Evolutionary conservation across 208 protist species (phyloP), one percentile per base, ranked within the genome.

Genomic region (Phytomonas francai): DNA sequence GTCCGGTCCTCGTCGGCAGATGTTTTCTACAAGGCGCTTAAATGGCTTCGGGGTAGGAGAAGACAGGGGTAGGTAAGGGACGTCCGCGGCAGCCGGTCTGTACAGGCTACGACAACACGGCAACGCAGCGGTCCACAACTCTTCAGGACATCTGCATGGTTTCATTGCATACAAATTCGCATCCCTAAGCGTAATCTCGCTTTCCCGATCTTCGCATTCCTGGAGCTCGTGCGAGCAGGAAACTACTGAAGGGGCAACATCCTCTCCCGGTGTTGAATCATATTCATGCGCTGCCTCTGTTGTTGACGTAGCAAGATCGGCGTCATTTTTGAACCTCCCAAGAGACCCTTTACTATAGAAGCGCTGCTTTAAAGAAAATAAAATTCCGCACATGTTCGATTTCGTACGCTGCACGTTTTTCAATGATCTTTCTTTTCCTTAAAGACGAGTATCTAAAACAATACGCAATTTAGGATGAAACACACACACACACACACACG

Each of bases 1-100:
- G 60, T 88, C 79, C 0, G 83, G 83, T 0, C 83, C 83, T 28
- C 83, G 83, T 7, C 77, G 76, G 11, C 69, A 67, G 33, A 88
- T 62, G 67, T 88, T 88, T 25, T 72, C 65, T 5, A 88, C 27
- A 30, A 85, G 31, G 14, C 39, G 39, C 1, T 49, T 12, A 12
- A 49, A 49, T 49, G 39, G 39, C 14, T 49, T 49, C 3, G 12
- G 16, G 12, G 1, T 49, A 22, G 39, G 16, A 22, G 39, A 49
- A 3, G 39, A 49, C 12, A 49, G 14, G 39, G 39, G 2, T 19
- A 19, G 16, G 39, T 49, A 19, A 49, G 39, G 34, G 29, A 42
- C 60, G 16, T 56, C 57, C 8, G 9, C 14, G 32, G 16, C 2
- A 29, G 45, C 25, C 31, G 30, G 22, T 25, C 22, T 39, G 67